Evolutionary conservation across 495 filamentous ascomycete species (phyloP).

Genomic region (Astrothelium macrocarpum): DNA sequence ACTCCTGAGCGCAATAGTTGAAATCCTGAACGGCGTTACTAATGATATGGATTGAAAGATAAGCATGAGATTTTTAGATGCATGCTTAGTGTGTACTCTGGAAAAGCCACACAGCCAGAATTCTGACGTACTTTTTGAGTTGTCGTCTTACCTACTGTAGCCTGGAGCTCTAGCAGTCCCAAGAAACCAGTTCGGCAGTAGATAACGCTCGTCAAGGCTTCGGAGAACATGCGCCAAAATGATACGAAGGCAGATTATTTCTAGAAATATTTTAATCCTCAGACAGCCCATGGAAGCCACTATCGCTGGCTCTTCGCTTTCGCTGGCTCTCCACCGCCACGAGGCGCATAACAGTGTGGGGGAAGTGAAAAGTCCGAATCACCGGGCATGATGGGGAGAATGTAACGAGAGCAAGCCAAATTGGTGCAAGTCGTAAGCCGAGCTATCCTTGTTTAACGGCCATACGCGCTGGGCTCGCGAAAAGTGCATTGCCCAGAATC

Average conservation of each 20-base stretch:
- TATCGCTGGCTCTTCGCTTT: neutral
- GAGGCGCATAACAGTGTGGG: neutral
- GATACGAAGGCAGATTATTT: neutral
- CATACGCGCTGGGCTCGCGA: neutral
- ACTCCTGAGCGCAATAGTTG: no score
- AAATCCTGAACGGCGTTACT: no score
- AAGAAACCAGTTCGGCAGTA: neutral
- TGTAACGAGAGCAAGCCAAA: neutral
- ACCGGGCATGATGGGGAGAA: neutral
- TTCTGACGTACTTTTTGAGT: neutral
- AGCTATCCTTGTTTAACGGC: neutral
- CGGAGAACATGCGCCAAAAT: neutral
- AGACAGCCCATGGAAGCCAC: neutral
- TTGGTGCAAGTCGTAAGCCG: neutral
- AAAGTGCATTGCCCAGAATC: neutral
- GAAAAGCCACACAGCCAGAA: neutral
- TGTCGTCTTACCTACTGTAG: slow-evolving; percentile 1
- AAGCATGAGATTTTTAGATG: neutral
- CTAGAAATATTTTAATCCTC: neutral
- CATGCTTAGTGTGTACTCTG: neutral
- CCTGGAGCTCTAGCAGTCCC: neutral
- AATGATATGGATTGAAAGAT: no score
- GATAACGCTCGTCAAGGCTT: neutral
- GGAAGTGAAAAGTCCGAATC: neutral
- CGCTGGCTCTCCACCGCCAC: neutral